Evolutionary conservation across 2,329 filamentous ascomycete species (phyloP).

Genomic region (Xylariales sp.): DNA sequence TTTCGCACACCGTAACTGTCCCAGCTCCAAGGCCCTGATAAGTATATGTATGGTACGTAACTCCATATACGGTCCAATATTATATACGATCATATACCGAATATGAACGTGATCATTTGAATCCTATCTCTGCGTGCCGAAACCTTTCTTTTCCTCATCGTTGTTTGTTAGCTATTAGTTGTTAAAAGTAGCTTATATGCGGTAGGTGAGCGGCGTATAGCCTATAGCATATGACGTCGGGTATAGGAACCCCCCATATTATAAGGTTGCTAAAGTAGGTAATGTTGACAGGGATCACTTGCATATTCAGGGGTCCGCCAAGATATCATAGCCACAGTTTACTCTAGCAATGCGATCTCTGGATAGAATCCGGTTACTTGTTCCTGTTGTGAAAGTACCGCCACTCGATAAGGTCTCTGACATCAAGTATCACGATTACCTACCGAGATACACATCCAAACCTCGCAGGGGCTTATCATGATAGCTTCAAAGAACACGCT

Average conservation of each 20-base stretch:
- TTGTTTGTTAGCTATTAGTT: not conserved
- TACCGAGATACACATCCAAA: not conserved
- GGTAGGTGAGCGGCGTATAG: no score
- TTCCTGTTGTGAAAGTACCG: no score
- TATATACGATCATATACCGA: not conserved
- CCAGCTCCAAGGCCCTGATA: no score
- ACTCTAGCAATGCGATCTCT: no score
- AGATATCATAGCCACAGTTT: constrained; percentile 9
- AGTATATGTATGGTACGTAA: not conserved
- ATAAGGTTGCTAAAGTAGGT: no score
- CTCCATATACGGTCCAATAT: no score
- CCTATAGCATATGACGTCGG: not conserved
- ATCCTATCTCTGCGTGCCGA: not conserved
- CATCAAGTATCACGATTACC: no score
- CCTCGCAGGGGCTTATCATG: not conserved
- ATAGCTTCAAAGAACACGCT: not conserved
- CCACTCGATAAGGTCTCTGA: no score
- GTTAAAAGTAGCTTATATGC: not conserved
- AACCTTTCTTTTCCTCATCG: not conserved
- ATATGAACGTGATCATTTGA: not conserved
- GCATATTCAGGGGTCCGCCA: constrained; percentile 28
- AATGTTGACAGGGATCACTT: constrained; percentile 20
- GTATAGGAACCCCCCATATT: not conserved
- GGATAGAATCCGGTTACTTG: no score
- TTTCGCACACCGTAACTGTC: no score